A percentile compares a stretch with the other conserved stretches of the same genome.
Evolutionary conservation across 2,329 filamentous ascomycete genomes (phyloP).

Genomic region (Daldinia sp.): DNA sequence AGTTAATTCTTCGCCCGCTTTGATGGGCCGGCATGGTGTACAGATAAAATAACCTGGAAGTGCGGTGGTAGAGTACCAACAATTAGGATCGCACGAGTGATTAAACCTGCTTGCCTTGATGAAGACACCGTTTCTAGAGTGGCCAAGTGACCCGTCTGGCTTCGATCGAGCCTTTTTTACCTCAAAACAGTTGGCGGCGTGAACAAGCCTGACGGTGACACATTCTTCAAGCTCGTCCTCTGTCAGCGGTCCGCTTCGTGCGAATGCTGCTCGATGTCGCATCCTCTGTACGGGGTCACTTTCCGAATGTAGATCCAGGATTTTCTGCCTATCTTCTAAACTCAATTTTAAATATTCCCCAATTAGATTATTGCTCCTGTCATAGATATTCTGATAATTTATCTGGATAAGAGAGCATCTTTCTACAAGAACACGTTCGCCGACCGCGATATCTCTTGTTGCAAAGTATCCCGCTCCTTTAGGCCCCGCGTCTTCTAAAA

Average conservation of each 20-base stretch:
- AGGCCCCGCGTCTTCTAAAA: neutral
- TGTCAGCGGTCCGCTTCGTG: neutral
- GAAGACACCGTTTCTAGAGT: slow-evolving; percentile 13
- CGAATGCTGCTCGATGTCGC: neutral
- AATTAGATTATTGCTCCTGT: neutral
- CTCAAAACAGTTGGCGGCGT: slow-evolving; percentile 19
- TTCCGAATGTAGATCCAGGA: neutral
- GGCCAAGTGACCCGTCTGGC: neutral
- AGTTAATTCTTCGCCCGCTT: slow-evolving; percentile 23
- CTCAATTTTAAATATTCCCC: neutral
- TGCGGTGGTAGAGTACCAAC: neutral
- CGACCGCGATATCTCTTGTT: slow-evolving; percentile 21
- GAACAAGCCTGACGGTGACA: neutral
- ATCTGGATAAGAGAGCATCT: neutral
- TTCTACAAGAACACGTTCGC: slow-evolving; percentile 22
- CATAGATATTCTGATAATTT: neutral
- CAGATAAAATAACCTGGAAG: slow-evolving; percentile 4
- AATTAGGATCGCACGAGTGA: slow-evolving; percentile 36
- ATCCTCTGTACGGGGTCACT: neutral
- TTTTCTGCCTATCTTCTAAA: neutral
- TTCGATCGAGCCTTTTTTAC: neutral
- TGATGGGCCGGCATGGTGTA: slow-evolving; percentile 15
- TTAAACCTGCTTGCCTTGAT: slow-evolving; percentile 31
- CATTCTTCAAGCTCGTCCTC: neutral
- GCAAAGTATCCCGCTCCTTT: slow-evolving; percentile 32